Conservation (phyloP, 1,139 yeast genomes). For the Scheffersomyces lignicola region DNA sequence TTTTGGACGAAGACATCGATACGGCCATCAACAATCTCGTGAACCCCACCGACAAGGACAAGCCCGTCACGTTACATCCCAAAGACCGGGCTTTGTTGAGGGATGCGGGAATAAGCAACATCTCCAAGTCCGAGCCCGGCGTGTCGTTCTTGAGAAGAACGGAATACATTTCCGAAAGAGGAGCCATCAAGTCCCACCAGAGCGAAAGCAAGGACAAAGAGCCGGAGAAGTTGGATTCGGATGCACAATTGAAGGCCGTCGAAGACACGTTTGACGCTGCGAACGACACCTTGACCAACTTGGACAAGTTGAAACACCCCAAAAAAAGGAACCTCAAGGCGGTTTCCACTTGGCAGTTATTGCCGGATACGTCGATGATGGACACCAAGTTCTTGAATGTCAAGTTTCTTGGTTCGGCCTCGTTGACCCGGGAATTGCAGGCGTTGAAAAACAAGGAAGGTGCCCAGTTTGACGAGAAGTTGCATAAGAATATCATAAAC, state of each 20-base stretch:
- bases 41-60: constrained; percentile 18
- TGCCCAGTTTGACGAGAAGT: constrained; percentile 36
- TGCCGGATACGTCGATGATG: constrained; percentile 89
- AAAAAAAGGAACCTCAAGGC: constrained; percentile 72
- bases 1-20: constrained; percentile 64
- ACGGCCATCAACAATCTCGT: constrained; percentile 36
- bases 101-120: constrained; percentile 64
- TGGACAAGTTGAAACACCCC: constrained; percentile 67
- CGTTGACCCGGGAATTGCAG: constrained; percentile 44
- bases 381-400: constrained; percentile 74
- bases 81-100: constrained; percentile 74
- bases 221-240: constrained; percentile 52
- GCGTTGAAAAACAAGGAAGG: constrained; percentile 38
- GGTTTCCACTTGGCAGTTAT: constrained; percentile 72
- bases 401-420: constrained; percentile 81
- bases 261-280: constrained; percentile 75
- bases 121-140: constrained; percentile 53
- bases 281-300: constrained; percentile 44
- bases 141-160: constrained; percentile 93
- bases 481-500: constrained; percentile 46
- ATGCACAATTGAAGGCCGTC: constrained; percentile 62
- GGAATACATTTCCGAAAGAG: constrained; percentile 71
- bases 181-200: constrained; percentile 17
- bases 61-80: constrained; percentile 58
- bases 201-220: constrained; percentile 12